Percentiles rank a stretch among this genome's conserved stretches.
phyloP scores from a whole-genome alignment of 2,329 filamentous ascomycete genomes.

The Exophiala sp. region DNA sequence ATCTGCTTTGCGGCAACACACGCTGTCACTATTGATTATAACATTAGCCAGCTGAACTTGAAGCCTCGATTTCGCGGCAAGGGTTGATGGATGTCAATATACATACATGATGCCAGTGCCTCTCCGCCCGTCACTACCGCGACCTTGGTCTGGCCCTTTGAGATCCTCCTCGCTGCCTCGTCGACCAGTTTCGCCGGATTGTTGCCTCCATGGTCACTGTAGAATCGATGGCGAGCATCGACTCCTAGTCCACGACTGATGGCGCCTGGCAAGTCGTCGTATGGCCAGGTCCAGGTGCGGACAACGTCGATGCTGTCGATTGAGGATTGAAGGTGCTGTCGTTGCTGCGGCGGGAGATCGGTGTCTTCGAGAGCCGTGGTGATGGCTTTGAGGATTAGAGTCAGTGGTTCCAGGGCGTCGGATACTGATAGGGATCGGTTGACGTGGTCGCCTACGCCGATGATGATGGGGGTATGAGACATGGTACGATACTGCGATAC shows the following conservation, averaged over 20 bases:
- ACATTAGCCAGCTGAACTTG: too few relatives aligned
- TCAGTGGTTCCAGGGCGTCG: slow-evolving; percentile 54
- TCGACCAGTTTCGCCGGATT: slow-evolving; percentile 59
- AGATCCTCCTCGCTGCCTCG: slow-evolving; percentile 54
- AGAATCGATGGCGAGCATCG: slow-evolving; percentile 43
- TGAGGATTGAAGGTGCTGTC: slow-evolving; percentile 37
- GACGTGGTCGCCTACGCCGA: slow-evolving; percentile 58
- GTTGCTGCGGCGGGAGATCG: slow-evolving; percentile 30
- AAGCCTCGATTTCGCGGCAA: too few relatives aligned
- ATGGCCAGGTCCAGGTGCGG: slow-evolving; percentile 61
- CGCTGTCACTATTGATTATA: slow-evolving; percentile 47
- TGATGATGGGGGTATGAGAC: slow-evolving; percentile 46
- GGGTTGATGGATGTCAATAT: too few relatives aligned
- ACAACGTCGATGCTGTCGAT: slow-evolving; percentile 58
- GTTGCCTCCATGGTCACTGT: slow-evolving; percentile 58
- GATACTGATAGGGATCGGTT: slow-evolving; percentile 49
- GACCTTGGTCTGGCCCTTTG: slow-evolving; percentile 49
- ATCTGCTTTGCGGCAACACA: slow-evolving; percentile 49
- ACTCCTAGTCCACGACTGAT: slow-evolving; percentile 48
- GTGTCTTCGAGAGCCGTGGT: slow-evolving; percentile 49
- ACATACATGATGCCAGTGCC: slow-evolving; percentile 51
- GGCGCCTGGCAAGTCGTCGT: slow-evolving; percentile 52
- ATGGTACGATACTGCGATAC: too few relatives aligned
- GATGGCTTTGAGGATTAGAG: slow-evolving; percentile 55
- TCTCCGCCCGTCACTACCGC: slow-evolving; percentile 60